Base-by-base conservation (phyloP, 495 filamentous ascomycete species). In the Poronia punctata region DNA sequence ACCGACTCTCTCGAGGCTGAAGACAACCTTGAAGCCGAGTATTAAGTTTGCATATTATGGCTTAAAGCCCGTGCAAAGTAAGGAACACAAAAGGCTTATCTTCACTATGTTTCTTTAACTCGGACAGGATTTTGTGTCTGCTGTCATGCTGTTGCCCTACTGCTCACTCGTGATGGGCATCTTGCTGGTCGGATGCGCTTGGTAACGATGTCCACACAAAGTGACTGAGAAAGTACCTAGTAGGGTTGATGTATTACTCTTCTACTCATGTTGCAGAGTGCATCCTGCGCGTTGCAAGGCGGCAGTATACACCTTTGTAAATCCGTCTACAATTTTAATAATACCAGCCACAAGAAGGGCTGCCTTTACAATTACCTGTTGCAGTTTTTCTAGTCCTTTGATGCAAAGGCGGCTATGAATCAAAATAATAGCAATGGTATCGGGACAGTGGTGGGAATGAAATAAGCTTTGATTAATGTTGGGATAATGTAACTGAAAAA, bases 1-100 rank as follows among this genome's bases (percentile, higher is more conserved):
- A 88, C 88, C 60, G 92, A 98, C 68, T 95, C 90, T 47, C 64
- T 92, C 48, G 88, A 89, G 68, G 86, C 78, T 44, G 92, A 92
- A 52, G 87, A 88, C 52, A 83, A 80, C 60, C 73, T 73, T 52
- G 90, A 96, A 73, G 86, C 86, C 48, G 92, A 98, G 78, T 98
- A 98, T 80, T 98, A 95, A 66, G 60, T 15, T 45, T 26, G 29
- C 45, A 36, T 15, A 28, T 38, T 28, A 20, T 31, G 35, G 40
- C 40, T 30, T 42, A n/a, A n/a, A n/a, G n/a, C n/a, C n/a, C n/a
- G n/a, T 38, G 41, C 42, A 47, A 49, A 43, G 47, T 48, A 40
- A n/a, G n/a, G 52, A 52, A 49, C 42, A 41, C 43, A 28, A 24
- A 48, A 28, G 37, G 43, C 38, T 45, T 30, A 17, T 32, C 35